phyloP scores from a whole-genome alignment of 768 basidiomycete genomes.

The Favolaschia claudopus region DNA sequence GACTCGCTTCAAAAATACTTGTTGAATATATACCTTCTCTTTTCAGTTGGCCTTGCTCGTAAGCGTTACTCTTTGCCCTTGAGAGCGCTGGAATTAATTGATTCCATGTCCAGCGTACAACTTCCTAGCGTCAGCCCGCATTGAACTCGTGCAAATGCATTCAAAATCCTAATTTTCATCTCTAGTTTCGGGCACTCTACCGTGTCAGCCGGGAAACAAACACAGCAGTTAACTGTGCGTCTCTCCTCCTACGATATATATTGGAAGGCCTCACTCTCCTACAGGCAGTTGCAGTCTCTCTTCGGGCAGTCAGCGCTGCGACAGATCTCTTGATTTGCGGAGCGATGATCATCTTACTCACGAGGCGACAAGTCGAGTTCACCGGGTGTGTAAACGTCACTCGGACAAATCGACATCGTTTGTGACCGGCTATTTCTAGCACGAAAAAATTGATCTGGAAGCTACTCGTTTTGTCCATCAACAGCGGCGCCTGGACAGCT shows the following conservation, averaged over 20 bases:
- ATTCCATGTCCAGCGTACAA: constrained; percentile 3
- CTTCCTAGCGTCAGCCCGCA: not conserved
- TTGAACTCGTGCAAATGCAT: not conserved
- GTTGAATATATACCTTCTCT: not conserved
- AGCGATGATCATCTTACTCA: constrained; percentile 4
- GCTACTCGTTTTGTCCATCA: constrained; percentile 20
- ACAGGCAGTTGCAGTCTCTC: constrained; percentile 12
- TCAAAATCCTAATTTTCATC: not conserved
- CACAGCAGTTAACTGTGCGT: constrained; percentile 8
- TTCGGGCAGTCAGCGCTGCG: constrained; percentile 4
- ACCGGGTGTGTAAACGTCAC: not conserved
- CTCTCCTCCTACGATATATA: not conserved
- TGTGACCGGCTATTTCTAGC: not conserved
- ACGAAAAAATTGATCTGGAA: constrained; percentile 11
- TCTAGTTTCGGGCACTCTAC: constrained; percentile 1
- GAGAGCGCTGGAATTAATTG: not conserved
- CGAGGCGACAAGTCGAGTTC: not conserved
- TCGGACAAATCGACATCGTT: too few species aligned
- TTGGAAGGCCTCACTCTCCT: not conserved
- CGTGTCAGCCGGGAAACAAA: constrained; percentile 12
- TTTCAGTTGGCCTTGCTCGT: constrained; percentile 12
- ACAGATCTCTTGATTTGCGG: constrained; percentile 4
- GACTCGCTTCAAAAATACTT: too few species aligned
- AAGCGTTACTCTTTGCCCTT: not conserved
- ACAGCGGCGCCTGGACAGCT: constrained; percentile 27